Percentiles rank a stretch among this genome's conserved stretches.
Conservation (phyloP, 225 moss, liverwort and hornwort genomes). For the Ulota crispa region DNA sequence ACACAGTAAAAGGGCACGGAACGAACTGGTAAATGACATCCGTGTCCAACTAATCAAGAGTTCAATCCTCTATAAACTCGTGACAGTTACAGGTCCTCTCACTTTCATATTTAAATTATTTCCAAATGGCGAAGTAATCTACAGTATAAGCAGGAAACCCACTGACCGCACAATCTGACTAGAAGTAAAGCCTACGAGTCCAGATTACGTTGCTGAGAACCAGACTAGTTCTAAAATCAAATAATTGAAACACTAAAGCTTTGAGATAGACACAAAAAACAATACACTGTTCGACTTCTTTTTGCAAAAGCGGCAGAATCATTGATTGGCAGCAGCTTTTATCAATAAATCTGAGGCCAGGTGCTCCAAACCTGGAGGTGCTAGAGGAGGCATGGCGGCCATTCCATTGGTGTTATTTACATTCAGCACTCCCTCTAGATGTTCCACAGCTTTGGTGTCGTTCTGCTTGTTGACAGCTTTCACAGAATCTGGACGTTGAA, state of each 20-base stretch:
- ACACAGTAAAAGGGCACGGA: neutral
- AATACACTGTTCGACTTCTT: conserved; percentile 23
- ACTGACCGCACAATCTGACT: neutral
- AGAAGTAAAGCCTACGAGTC: neutral
- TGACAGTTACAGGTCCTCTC: neutral
- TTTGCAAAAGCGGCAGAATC: conserved; percentile 28
- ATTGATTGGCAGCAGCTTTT: conserved; percentile 21
- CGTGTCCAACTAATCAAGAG: neutral
- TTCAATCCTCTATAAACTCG: neutral
- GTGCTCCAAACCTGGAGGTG: conserved; percentile 52
- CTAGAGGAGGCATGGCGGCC: conserved; percentile 63
- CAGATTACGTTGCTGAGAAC: neutral
- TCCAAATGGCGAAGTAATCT: neutral
- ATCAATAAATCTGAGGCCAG: conserved; percentile 25
- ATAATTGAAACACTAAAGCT: neutral
- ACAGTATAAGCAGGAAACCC: neutral
- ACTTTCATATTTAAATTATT: neutral
- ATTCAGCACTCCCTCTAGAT: neutral
- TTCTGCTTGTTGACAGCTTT: conserved; percentile 8
- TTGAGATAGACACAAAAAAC: conserved; percentile 22
- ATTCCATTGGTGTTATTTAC: conserved; percentile 22
- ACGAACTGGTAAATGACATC: neutral
- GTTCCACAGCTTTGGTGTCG: neutral
- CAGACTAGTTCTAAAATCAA: neutral
- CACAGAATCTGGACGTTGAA: conserved; percentile 15